A percentile compares a stretch with the other conserved stretches of the same genome.
Evolutionary conservation across 2,329 filamentous ascomycete species (phyloP).

Genomic region (Colletotrichum orchidophilum): DNA sequence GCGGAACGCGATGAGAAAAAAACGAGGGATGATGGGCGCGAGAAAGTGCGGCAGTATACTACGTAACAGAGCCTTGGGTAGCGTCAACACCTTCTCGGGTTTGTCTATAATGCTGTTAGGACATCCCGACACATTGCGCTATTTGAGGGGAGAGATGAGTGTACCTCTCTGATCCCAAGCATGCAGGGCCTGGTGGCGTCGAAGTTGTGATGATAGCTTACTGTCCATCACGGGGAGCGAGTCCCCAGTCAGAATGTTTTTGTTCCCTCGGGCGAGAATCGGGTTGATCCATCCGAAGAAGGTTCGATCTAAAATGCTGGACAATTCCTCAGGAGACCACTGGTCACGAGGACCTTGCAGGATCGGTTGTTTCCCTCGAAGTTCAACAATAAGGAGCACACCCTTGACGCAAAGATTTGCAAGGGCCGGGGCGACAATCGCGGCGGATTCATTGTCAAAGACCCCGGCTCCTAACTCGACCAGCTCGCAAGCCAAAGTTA

Average conservation of each 20-base stretch:
- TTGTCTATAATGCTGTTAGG: not conserved
- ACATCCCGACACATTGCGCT: not conserved
- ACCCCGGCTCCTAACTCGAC: not conserved
- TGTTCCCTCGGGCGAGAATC: not conserved
- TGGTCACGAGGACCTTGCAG: not conserved
- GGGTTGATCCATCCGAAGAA: slow-evolving; percentile 28
- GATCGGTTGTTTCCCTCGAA: not conserved
- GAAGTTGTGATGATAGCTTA: not conserved
- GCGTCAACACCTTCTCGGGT: not conserved
- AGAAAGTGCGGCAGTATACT: slow-evolving; percentile 5
- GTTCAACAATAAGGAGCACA: not conserved
- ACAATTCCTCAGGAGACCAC: not conserved
- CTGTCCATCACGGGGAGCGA: not conserved
- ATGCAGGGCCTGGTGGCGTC: not conserved
- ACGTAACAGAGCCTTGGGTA: not conserved
- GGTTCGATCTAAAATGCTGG: not conserved
- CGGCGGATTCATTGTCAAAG: not conserved
- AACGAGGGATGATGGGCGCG: slow-evolving; percentile 1
- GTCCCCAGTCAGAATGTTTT: not conserved
- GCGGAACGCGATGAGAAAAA: slow-evolving; percentile 12
- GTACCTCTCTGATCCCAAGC: slow-evolving; percentile 22
- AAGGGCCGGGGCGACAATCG: not conserved
- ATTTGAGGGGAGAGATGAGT: not conserved
- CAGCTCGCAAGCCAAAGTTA: not conserved
- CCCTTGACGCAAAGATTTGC: not conserved